These are phyloP conservation scores for Agrostemma githago DNA, from an alignment of 148 eudicot genomes.

Conservation along the genomic window DNA sequence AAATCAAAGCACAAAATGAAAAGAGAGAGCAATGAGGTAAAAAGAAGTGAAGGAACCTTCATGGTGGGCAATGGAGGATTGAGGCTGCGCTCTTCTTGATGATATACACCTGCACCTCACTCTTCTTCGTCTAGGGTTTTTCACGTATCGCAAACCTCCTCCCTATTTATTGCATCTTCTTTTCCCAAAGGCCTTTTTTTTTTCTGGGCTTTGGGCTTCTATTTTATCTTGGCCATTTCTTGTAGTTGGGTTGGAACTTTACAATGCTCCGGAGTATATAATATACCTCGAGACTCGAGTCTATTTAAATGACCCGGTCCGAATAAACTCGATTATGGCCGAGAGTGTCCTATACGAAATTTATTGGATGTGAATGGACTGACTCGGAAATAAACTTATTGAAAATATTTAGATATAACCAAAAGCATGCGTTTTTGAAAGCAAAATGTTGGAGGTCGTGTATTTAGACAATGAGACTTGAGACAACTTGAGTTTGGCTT, in stretches of 20 bases:
- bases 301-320: no score
- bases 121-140: background rate
- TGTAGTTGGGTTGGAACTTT: background rate
- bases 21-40: background rate
- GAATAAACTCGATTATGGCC: no score
- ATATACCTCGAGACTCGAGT: no score
- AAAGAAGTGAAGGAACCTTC: background rate
- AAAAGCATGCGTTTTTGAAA: no score
- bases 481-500: no score
- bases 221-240: background rate
- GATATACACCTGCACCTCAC: background rate
- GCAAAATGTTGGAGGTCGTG: no score
- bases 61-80: background rate
- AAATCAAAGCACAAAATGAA: background rate
- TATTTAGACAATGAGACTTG: no score
- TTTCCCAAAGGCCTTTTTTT: background rate
- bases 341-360: no score
- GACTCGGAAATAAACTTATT: no score
- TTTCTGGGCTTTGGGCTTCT: background rate
- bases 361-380: no score
- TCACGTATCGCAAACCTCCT: background rate
- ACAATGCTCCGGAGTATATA: no score
- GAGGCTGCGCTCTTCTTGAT: constrained; percentile 1
- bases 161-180: background rate
- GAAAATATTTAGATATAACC: no score